Base-by-base conservation (phyloP, 192 early-diverging fungal genomes). In the Entomortierella beljakovae region DNA sequence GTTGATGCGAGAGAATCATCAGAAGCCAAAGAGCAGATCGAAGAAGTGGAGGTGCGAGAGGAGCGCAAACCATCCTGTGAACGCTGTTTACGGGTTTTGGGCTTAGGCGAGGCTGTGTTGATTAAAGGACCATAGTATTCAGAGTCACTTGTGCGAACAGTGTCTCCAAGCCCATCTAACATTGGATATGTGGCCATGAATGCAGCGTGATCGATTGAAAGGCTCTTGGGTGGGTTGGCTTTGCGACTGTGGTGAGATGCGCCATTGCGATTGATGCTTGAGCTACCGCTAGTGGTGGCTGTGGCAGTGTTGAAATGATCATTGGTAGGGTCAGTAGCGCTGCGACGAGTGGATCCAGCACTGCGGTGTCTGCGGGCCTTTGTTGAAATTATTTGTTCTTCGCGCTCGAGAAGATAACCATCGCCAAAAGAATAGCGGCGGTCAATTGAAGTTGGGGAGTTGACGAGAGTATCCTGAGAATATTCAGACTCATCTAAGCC, bases 151-250 rank as follows among this genome's bases (percentile, higher is more conserved):
- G 57, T 54, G 3, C 59, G 53, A 20, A 37, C 38, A 2, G 61
- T 58, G 31, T 69, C 67, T 7, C 75, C 75, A n/a, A 79, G 60
- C 6, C 75, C 75, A 49, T 79, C 75, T 16, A 79, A 37, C 25
- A 68, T 70, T 9, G 75, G 75, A 42, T 70, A 79, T 0, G 75
- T 79, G 0, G 75, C 75, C 16, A 68, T 69, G 34, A 70, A 79
- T 22, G 75, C 66, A 6, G 75, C 75, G 55, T 64, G 65, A 64
- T 79, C 67, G 28, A 79, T 55, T n/a, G 66, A 70, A 31, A 70
- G 55, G 10, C 56, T 61, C 31, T 70, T 54, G 3, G 70, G 70
- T 9, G n/a, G 61, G 25, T 40, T 32, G 10, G 50, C 34, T 29
- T 26, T 35, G n/a, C 59, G 49, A 33, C 28, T 22, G 13, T 18